Conservation (phyloP, 495 filamentous ascomycete genomes). For the Penicillium steckii region DNA sequence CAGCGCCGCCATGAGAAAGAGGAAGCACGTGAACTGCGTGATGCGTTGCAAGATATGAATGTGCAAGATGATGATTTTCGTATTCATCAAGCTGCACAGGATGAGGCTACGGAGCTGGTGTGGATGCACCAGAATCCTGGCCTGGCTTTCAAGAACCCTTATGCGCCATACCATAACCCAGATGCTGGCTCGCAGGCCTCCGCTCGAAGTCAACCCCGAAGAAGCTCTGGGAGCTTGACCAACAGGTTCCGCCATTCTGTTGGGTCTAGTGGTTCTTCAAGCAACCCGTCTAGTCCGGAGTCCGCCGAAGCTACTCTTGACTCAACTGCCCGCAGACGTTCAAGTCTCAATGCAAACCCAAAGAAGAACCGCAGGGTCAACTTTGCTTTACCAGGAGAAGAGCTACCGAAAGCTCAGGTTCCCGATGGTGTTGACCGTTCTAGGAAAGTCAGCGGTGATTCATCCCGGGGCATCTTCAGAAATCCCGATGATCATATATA, state of each 20-base stretch:
- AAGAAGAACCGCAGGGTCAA: constrained; percentile 44
- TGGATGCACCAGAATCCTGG: constrained; percentile 76
- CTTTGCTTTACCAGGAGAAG: constrained; percentile 38
- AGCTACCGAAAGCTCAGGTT: constrained; percentile 9
- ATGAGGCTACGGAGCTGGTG: constrained; percentile 85
- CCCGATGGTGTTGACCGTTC: constrained; percentile 24
- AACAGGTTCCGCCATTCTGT: constrained; percentile 19
- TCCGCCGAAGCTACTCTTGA: constrained; percentile 2
- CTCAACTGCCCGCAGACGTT: constrained; percentile 11
- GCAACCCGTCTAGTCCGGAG: constrained; percentile 23
- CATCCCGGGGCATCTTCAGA: constrained; percentile 44
- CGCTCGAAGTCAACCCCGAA: constrained; percentile 50
- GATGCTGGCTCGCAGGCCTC: constrained; percentile 33
- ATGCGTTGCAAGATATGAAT: constrained; percentile 80
- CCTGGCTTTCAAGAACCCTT: constrained; percentile 50
- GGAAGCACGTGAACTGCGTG: constrained; percentile 72
- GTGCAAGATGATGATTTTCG: constrained; percentile 69
- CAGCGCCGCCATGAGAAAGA: constrained; percentile 85
- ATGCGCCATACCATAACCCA: constrained; percentile 58
- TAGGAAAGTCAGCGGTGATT: constrained; percentile 38
- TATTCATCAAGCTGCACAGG: constrained; percentile 71
- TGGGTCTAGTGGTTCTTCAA: constrained; percentile 25
- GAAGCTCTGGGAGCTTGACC: constrained; percentile 29
- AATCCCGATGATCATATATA: constrained; percentile 81
- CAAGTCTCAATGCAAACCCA: constrained; percentile 20